Evolutionary conservation across 2,329 filamentous ascomycete genomes (phyloP), one percentile per base, ranked within the genome.

Genomic region (Ophiostoma sp.): DNA sequence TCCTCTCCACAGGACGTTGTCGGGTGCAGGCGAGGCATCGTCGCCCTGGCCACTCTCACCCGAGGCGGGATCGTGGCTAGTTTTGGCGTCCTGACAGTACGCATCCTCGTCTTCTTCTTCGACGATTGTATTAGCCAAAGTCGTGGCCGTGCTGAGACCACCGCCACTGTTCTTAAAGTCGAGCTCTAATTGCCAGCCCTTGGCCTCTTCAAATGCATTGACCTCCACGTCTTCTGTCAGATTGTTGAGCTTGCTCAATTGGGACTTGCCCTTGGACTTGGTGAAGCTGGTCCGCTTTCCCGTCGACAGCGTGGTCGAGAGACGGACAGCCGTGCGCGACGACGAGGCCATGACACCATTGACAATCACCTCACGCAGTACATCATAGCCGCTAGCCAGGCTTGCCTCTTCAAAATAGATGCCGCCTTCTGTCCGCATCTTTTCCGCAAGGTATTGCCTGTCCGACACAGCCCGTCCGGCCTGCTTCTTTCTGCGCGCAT

Each of bases 341-440:
- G 74, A 77, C 15, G 78, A 78, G 7, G 74, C 70, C 31, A 76
- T 75, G 23, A 79, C 77, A 23, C 70, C 74, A 17, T 72, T 72
- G 68, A 78, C 76, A 11, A 79, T 76, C 7, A 78, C 72, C 67
- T 76, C 73, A 20, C 73, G 74, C 27, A 79, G 73, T 1, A 69
- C 69, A 67, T 71, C 72, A 73, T 74, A 77, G 0, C 71, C 70
- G 17, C 70, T 74, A 6, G 76, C 76, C 6, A 79, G 75, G 68
- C 74, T 52, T 2, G 70, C 64, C 65, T 79, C 77, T 20, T 76
- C 73, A 69, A 79, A 78, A 44, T 73, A 68, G 20, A 77, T 52
- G 2, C 72, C 70, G 39, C 68, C 72, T 23, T 67, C 72, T 52
- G 27, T n/a, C 44, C 23, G 35, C 27, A 72, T n/a, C 39, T 57